Percentiles rank a stretch among this genome's conserved stretches.
phyloP scores from a whole-genome alignment of 208 protist species.

The Novymonas esmeraldas region DNA sequence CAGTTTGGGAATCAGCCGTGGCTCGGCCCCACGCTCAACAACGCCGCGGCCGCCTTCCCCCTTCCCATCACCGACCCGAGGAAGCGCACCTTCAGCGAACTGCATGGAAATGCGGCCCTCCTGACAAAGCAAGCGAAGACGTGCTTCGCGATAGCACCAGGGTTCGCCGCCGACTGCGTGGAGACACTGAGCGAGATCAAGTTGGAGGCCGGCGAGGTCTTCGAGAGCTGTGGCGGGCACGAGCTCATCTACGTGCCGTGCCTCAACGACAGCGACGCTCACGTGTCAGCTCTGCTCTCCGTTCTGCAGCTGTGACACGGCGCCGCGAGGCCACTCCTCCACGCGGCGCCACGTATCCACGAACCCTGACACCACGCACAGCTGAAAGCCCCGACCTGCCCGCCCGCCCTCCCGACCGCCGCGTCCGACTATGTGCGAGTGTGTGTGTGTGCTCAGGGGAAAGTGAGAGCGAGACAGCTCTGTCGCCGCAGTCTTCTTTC shows the following conservation, averaged over 20 bases:
- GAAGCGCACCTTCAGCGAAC: slow-evolving; percentile 20
- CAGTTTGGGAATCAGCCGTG: slow-evolving; percentile 50
- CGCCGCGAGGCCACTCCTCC: background rate
- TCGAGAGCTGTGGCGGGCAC: slow-evolving; percentile 31
- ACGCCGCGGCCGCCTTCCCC: slow-evolving; percentile 24
- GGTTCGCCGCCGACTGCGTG: slow-evolving; percentile 51
- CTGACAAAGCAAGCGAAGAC: slow-evolving; percentile 10
- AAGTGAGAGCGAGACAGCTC: too few species aligned
- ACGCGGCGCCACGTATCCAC: background rate
- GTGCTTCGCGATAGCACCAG: slow-evolving; percentile 38
- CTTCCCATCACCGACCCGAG: background rate
- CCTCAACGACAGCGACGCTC: slow-evolving; percentile 42
- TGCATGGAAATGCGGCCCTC: slow-evolving; percentile 8
- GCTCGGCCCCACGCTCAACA: slow-evolving; percentile 41
- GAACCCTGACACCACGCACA: too few species aligned
- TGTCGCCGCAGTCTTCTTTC: too few species aligned
- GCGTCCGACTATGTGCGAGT: too few species aligned
- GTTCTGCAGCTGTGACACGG: too few species aligned
- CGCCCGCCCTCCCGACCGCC: too few species aligned
- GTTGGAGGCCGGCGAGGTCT: slow-evolving; percentile 28
- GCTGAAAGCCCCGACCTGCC: too few species aligned
- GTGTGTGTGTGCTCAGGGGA: too few species aligned
- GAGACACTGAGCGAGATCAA: slow-evolving; percentile 46
- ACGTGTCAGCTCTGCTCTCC: slow-evolving; percentile 22
- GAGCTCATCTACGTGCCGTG: slow-evolving; percentile 33